These are phyloP conservation scores for Ceratobasidium sp. DNA, from an alignment of 1,284 basidiomycete species.

Conservation along the genomic window DNA sequence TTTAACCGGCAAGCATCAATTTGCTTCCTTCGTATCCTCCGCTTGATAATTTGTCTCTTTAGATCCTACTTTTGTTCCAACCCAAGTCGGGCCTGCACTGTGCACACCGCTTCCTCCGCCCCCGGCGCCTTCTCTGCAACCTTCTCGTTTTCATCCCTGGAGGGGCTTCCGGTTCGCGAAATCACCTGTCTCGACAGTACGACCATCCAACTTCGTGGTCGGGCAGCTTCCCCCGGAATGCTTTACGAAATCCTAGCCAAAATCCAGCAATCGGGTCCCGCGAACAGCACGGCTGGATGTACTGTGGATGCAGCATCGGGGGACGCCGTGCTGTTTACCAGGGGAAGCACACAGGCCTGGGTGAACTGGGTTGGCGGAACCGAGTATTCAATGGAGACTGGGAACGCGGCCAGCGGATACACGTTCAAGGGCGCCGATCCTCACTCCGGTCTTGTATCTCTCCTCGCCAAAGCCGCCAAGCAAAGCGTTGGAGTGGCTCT, in stretches of 20 bases:
- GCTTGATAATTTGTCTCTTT: conserved; percentile 2
- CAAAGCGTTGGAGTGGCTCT: conserved; percentile 40
- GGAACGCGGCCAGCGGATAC: conserved; percentile 60
- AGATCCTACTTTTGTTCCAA: conserved; percentile 75
- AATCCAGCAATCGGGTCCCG: conserved; percentile 48
- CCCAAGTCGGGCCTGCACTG: conserved; percentile 53
- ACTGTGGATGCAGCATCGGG: conserved; percentile 1
- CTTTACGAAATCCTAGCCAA: conserved; percentile 68
- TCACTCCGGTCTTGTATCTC: conserved; percentile 55
- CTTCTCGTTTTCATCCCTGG: conserved; percentile 16
- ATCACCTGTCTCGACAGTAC: conserved; percentile 64
- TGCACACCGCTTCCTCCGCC: conserved; percentile 30
- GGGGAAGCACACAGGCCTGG: conserved; percentile 59
- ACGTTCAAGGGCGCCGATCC: conserved; percentile 70
- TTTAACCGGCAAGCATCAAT: conserved; percentile 44
- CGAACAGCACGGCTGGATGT: conserved; percentile 59
- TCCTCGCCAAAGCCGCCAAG: conserved; percentile 49
- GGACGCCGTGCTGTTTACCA: conserved; percentile 50
- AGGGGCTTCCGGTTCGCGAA: conserved; percentile 41
- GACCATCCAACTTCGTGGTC: conserved; percentile 64
- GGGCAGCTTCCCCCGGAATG: conserved; percentile 65
- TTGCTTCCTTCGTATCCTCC: conserved; percentile 57
- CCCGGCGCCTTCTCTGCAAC: conserved; percentile 19
- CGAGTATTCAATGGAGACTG: conserved; percentile 67
- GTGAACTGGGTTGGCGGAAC: conserved; percentile 74